phyloP scores from a whole-genome alignment of 805 yeast genomes.

The Spathaspora arborariae region DNA sequence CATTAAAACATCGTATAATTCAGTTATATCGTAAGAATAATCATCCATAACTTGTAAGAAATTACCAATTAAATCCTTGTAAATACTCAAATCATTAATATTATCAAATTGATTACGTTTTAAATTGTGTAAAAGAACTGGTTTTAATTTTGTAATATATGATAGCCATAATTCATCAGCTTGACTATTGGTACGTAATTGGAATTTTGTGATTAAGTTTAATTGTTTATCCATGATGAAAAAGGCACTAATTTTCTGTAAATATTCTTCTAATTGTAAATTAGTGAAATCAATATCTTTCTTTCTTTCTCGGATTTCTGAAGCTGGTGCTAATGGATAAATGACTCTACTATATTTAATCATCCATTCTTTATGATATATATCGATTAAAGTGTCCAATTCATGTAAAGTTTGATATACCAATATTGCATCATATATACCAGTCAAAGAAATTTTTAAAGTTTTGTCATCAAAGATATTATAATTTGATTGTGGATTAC shows the following conservation, averaged over 20 bases:
- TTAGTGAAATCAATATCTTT: constrained; percentile 7
- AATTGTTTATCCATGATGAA: constrained; percentile 72
- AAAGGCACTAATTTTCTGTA: constrained; percentile 68
- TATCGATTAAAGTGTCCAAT: constrained; percentile 53
- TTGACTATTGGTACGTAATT: constrained; percentile 58
- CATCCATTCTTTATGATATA: constrained; percentile 67
- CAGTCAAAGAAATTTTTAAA: constrained; percentile 52
- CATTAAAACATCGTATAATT: constrained; percentile 60
- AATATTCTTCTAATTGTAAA: constrained; percentile 47
- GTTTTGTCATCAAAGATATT: constrained; percentile 45
- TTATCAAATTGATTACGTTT: constrained; percentile 33
- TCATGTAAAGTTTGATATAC: constrained; percentile 76
- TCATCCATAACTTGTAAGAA: constrained; percentile 76
- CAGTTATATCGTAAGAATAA: constrained; percentile 55
- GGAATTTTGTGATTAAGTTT: constrained; percentile 57
- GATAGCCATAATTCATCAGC: constrained; percentile 76
- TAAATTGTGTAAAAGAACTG: constrained; percentile 49
- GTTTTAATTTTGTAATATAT: constrained; percentile 53
- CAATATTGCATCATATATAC: constrained; percentile 76
- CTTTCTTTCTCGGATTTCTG: constrained; percentile 9
- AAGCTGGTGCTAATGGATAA: constrained; percentile 55
- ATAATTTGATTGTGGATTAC: constrained; percentile 51
- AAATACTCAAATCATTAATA: constrained; percentile 44
- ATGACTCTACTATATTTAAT: constrained; percentile 68
- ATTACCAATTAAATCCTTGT: constrained; percentile 64